phyloP scores from a whole-genome alignment of 345 rosid genomes.

The Garcia nutans region DNA sequence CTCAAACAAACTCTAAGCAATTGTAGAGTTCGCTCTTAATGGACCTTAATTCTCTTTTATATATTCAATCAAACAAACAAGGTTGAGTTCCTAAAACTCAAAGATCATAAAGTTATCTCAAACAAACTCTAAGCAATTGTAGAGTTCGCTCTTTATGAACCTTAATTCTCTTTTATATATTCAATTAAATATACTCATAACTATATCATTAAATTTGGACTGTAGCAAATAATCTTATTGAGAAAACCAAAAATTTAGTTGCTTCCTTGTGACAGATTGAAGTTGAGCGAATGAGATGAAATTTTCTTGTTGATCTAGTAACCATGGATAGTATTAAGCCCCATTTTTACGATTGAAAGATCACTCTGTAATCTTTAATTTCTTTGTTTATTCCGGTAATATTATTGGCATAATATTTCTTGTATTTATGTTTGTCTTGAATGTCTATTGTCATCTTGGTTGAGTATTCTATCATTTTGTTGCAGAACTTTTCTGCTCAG shows the following conservation, averaged over 20 bases:
- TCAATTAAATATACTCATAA: too few species aligned
- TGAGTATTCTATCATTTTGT: slow-evolving; percentile 23
- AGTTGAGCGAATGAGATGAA: neutral
- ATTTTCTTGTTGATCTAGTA: neutral
- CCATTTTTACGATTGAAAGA: neutral
- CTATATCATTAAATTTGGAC: too few species aligned
- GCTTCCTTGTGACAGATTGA: neutral
- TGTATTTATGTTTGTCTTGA: neutral
- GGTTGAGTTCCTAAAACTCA: too few species aligned
- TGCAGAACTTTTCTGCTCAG: slow-evolving; percentile 96
- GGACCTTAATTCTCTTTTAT: too few species aligned
- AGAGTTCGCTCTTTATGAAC: too few species aligned
- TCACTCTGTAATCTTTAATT: slow-evolving; percentile 1
- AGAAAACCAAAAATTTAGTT: neutral
- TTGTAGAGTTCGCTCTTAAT: too few species aligned
- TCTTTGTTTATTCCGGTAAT: slow-evolving; percentile 2
- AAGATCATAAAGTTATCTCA: too few species aligned
- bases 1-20: too few species aligned
- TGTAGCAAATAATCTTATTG: neutral
- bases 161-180: too few species aligned
- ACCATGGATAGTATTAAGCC: neutral
- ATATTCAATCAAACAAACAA: too few species aligned
- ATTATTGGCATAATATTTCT: neutral
- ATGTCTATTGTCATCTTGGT: slow-evolving; percentile 13
- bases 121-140: too few species aligned